A percentile compares a stretch with the other conserved stretches of the same genome.
Evolutionary conservation across 2,329 filamentous ascomycete species (phyloP).

Genomic region (Colletotrichum noveboracense): DNA sequence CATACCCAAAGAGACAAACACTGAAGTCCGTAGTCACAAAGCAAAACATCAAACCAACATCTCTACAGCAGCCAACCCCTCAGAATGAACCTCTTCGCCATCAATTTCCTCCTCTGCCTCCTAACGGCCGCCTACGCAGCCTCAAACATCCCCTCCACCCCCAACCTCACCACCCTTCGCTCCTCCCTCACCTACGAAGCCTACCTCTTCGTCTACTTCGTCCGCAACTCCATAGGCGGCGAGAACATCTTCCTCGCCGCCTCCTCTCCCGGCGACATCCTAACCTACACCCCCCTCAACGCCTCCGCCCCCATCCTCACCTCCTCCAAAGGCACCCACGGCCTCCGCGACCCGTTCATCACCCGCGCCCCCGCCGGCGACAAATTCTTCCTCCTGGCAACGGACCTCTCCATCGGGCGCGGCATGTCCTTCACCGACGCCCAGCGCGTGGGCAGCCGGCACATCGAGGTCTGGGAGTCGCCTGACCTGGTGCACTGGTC

Average conservation of each 20-base stretch:
- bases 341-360: background rate
- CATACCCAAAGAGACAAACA: too few relatives aligned
- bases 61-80: background rate
- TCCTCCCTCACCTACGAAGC: background rate
- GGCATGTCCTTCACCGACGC: background rate
- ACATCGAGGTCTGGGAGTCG: background rate
- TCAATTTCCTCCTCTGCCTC: too few relatives aligned
- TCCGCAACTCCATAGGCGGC: background rate
- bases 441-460: background rate
- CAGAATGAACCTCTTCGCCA: background rate
- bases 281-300: background rate
- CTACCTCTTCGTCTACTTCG: background rate
- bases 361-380: background rate
- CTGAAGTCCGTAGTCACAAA: too few relatives aligned
- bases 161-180: too few relatives aligned
- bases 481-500: background rate
- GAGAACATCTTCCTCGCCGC: background rate
- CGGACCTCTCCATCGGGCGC: background rate
- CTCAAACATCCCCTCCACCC: too few relatives aligned
- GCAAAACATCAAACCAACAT: too few relatives aligned
- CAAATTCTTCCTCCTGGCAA: background rate
- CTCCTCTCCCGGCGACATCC: background rate
- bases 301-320: background rate
- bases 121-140: too few relatives aligned
- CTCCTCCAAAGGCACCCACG: background rate